phyloP scores from a whole-genome alignment of 2,329 filamentous ascomycete species.

The Albophoma yamanashiensis region DNA sequence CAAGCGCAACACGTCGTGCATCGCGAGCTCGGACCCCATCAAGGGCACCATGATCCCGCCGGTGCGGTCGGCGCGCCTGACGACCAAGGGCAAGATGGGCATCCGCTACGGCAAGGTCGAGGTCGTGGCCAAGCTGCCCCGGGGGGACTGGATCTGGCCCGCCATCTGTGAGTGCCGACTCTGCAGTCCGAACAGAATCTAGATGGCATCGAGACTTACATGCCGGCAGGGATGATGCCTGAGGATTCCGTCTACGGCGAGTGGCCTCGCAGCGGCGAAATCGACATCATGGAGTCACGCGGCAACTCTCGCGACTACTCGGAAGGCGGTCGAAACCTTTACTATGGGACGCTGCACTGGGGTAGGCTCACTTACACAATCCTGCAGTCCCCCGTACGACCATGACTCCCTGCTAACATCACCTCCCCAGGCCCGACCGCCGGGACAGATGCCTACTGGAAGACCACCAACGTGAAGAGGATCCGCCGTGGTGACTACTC shows the following conservation, averaged over 20 bases:
- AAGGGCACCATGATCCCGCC: conserved; percentile 36
- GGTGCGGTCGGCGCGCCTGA: conserved; percentile 36
- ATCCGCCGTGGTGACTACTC: conserved; percentile 27
- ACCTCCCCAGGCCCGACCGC: conserved; percentile 10
- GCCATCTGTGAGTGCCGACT: conserved; percentile 22
- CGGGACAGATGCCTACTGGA: conserved; percentile 20
- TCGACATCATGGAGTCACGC: conserved; percentile 39
- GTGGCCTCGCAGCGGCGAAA: conserved; percentile 42
- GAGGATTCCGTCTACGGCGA: conserved; percentile 32
- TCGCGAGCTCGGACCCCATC: conserved; percentile 29
- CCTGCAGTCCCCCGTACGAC: background rate
- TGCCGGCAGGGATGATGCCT: conserved; percentile 34
- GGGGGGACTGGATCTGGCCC: conserved; percentile 45
- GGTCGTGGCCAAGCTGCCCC: conserved; percentile 39
- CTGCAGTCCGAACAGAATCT: background rate
- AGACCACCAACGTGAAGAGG: conserved; percentile 19
- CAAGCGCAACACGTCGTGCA: conserved; percentile 20
- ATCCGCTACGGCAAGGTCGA: conserved; percentile 28
- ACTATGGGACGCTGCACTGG: conserved; percentile 36
- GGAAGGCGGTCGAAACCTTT: conserved; percentile 30
- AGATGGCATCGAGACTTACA: background rate
- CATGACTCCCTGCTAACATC: background rate
- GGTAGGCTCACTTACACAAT: conserved; percentile 14
- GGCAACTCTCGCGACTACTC: conserved; percentile 26
- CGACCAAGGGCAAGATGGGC: conserved; percentile 16